Evolutionary conservation across 1,284 basidiomycete genomes (phyloP).

Genomic region (Malassezia furfur): DNA sequence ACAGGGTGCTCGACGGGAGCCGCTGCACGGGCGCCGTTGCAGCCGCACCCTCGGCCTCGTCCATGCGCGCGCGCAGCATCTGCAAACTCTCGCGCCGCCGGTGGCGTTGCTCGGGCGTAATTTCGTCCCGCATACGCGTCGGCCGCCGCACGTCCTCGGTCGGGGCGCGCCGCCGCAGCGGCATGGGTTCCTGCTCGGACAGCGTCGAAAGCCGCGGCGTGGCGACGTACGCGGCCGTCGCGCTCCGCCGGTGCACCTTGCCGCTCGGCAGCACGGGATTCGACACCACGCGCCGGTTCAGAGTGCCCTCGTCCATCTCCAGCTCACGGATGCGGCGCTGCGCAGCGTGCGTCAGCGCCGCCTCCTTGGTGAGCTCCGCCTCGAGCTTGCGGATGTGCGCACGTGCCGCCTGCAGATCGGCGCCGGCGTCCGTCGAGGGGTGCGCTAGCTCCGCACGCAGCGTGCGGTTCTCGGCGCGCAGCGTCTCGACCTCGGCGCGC

Average conservation of each 20-base stretch:
- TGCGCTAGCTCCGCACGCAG: neutral
- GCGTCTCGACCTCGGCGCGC: neutral
- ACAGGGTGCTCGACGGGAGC: constrained; percentile 11
- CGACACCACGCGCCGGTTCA: neutral
- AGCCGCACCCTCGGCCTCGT: neutral
- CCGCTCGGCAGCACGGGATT: neutral
- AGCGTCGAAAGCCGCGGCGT: constrained; percentile 15
- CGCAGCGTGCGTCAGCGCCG: neutral
- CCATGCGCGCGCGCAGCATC: constrained; percentile 23
- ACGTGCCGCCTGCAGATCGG: neutral
- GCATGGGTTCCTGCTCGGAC: constrained; percentile 5
- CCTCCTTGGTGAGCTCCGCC: neutral
- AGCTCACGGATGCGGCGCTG: constrained; percentile 6
- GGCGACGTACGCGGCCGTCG: constrained; percentile 10
- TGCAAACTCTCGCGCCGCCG: constrained; percentile 15
- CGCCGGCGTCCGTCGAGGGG: too few relatives aligned
- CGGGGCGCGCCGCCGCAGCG: constrained; percentile 6
- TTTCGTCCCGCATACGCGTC: neutral
- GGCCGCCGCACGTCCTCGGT: neutral
- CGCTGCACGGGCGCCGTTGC: neutral
- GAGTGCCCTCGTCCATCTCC: neutral
- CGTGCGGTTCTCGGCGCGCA: neutral
- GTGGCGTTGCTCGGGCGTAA: constrained; percentile 18
- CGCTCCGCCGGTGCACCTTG: constrained; percentile 17
- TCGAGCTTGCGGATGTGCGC: constrained; percentile 5